phyloP scores from a whole-genome alignment of 345 rosid genomes.

The Bretschneidera sinensis region DNA sequence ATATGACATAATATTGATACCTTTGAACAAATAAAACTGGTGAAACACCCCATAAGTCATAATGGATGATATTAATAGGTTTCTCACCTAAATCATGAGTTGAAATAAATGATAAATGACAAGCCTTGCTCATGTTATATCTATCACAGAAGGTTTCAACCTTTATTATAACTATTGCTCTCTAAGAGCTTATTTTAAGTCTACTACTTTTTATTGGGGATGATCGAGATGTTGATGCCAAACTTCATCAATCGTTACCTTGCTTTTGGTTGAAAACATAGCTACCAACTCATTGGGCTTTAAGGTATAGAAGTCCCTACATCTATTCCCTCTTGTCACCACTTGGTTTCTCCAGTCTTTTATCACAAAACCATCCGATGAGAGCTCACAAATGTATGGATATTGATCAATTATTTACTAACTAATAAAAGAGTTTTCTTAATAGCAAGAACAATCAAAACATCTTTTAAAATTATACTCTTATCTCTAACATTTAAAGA shows the following conservation, averaged over 20 bases:
- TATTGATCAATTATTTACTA: background rate
- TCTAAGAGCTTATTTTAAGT: background rate
- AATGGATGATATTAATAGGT: background rate
- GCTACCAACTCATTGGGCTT: too few relatives aligned
- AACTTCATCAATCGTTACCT: background rate
- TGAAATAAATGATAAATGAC: background rate
- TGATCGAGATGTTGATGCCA: background rate
- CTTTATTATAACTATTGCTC: too few relatives aligned
- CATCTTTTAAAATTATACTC: background rate
- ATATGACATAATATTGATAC: background rate
- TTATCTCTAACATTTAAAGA: background rate
- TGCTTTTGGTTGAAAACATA: background rate
- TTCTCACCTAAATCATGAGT: background rate
- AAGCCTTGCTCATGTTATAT: background rate
- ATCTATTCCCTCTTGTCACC: background rate
- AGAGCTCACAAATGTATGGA: background rate
- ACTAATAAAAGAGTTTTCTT: slow-evolving; percentile 1
- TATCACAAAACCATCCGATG: background rate
- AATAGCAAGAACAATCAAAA: background rate
- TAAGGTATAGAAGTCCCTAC: background rate
- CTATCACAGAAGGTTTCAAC: background rate
- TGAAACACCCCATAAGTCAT: slow-evolving; percentile 5
- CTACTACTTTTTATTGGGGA: too few relatives aligned
- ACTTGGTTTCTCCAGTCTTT: background rate
- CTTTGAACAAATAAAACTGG: background rate